Conservation (phyloP, 1,284 basidiomycete species). For the Ceraceosorus bombacis region DNA sequence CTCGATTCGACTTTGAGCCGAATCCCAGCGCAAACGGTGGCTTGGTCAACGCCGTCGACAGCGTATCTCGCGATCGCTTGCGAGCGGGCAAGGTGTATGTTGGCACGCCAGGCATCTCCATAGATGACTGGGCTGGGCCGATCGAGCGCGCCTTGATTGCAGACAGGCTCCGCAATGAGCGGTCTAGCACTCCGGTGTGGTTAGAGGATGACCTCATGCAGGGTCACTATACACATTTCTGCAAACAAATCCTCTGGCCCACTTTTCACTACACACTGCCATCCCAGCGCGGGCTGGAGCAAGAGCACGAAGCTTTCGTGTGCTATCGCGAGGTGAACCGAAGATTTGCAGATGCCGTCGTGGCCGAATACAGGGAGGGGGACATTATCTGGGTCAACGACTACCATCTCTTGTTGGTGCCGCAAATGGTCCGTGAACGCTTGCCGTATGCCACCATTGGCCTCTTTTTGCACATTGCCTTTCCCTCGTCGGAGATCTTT, state of each 20-base stretch:
- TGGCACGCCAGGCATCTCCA: constrained; percentile 39
- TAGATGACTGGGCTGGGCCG: constrained; percentile 34
- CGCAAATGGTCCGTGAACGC: constrained; percentile 61
- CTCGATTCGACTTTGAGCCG: constrained; percentile 36
- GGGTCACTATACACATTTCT: constrained; percentile 75
- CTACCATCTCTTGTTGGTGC: constrained; percentile 74
- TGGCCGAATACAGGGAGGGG: constrained; percentile 65
- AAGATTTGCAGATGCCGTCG: constrained; percentile 71
- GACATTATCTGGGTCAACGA: constrained; percentile 60
- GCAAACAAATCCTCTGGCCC: constrained; percentile 83
- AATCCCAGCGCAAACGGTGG: constrained; percentile 47
- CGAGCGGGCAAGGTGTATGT: constrained; percentile 38
- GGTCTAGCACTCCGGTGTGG: constrained; percentile 66
- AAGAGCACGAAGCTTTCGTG: constrained; percentile 65
- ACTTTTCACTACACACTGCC: constrained; percentile 77
- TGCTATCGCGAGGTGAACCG: constrained; percentile 76
- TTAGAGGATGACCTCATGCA: constrained; percentile 59
- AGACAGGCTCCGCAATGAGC: constrained; percentile 57
- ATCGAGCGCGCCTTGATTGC: constrained; percentile 57
- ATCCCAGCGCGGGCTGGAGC: constrained; percentile 70
- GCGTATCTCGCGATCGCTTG: constrained; percentile 30
- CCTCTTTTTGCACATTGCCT: constrained; percentile 82
- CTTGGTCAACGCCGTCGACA: constrained; percentile 44
- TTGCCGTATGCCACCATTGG: constrained; percentile 66
- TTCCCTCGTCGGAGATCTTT: constrained; percentile 80